Evolutionary conservation across 805 yeast genomes (phyloP), one percentile per base, ranked within the genome.

Genomic region (Cyberlindnera mycetangii): DNA sequence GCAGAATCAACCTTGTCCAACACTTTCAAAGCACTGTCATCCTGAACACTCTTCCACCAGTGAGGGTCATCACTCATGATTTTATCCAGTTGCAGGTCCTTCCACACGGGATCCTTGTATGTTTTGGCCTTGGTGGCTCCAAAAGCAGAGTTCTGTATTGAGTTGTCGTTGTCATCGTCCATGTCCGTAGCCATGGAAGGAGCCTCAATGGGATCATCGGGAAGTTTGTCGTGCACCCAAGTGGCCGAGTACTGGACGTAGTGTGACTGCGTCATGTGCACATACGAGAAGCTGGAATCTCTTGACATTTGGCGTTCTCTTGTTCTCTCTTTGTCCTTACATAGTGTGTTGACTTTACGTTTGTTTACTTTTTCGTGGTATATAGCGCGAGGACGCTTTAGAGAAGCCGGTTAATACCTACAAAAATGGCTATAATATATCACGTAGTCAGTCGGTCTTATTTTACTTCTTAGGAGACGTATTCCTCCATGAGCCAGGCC

Each of bases 231-330:
- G n/a, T 47, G 52, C 5, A 52, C 50, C 66, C 66, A 61, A 37
- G 56, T 61, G 34, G 52, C 66, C 62, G 55, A 62, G 54, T 50
- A 70, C 48, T 39, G 64, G 36, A 42, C 65, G 47, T 47, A 68
- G 65, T 38, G 65, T 1, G 65, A 53, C 28, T 49, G 42, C 18
- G 32, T 40, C 44, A 60, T 44, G 39, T 62, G 62, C 1, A 59
- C 37, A 32, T 54, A 47, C 6, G 47, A 44, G n/a, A 35, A 40
- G 1, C 38, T 8, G 7, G 46, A 32, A 25, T 40, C 49, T 28
- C 46, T 39, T 11, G 42, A 30, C 49, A 45, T 42, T 33, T n/a
- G 20, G 35, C 14, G 25, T 7, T 24, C 11, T 20, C 25, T 33
- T 20, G 9, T 4, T 17, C 14, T 24, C 11, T 20, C 25, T 33